phyloP scores from a whole-genome alignment of 805 yeast genomes.

The Vanderwaltozyma polyspora region DNA sequence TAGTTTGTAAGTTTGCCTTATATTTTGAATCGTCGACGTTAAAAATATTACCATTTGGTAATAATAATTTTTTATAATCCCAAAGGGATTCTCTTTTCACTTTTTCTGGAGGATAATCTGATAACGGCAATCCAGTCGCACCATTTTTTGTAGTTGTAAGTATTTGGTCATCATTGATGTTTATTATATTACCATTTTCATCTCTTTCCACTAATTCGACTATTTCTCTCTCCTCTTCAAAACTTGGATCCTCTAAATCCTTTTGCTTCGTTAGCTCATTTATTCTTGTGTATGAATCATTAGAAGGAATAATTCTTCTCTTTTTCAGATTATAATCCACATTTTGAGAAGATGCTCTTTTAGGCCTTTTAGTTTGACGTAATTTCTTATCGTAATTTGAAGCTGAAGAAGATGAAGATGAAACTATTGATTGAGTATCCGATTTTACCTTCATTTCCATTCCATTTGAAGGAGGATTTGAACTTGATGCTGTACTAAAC shows the following conservation, averaged over 20 bases:
- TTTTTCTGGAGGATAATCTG: conserved; percentile 52
- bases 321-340: conserved; percentile 26
- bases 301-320: conserved; percentile 21
- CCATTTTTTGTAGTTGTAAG: conserved; percentile 38
- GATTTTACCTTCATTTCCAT: neutral
- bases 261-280: neutral
- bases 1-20: conserved; percentile 23
- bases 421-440: too few species aligned
- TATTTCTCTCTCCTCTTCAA: neutral
- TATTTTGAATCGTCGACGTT: conserved; percentile 11
- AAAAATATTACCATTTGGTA: conserved; percentile 11
- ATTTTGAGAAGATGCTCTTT: conserved; percentile 20
- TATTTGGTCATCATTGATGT: conserved; percentile 30
- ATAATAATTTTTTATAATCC: conserved; percentile 29
- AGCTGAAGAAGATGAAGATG: too few species aligned
- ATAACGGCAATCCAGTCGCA: conserved; percentile 65
- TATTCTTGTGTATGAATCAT: conserved; percentile 4
- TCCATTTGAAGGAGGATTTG: too few species aligned
- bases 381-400: too few species aligned
- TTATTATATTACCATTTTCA: conserved; percentile 13
- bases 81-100: conserved; percentile 46
- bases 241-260: neutral
- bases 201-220: conserved; percentile 6
- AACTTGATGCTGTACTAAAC: too few species aligned
- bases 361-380: conserved; percentile 15